Base-by-base conservation (phyloP, 345 rosid species). In the Moricandia moricandioides region DNA sequence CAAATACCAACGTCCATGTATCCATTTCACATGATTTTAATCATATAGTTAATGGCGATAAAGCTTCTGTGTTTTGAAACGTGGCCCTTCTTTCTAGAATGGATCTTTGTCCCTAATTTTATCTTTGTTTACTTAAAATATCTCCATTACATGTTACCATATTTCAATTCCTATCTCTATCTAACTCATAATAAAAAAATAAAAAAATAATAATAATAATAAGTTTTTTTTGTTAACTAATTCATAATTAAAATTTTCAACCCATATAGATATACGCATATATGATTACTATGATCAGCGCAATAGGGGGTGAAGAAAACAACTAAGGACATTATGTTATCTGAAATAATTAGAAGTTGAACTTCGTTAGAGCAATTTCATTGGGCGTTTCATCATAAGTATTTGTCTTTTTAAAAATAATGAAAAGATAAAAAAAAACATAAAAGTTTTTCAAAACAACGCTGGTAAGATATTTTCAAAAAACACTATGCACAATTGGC, bases 61-160 rank as follows among this genome's bases (percentile, higher is more conserved):
- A 78, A 78, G 81, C 69, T 72, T 78, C 33, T 52, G 77, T 29
- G 68, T 65, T 71, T 77, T 34, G 72, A 65, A 66, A 71, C 72
- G 56, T 78, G 81, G 73, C 81, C 72, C 81, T 58, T 59, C 77
- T 71, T 78, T 71, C 81, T 65, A 78, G 60, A 65, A 65, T 71
- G 68, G 77, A 65, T 78, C 68, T 78, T 71, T 78, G 81, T 78
- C 72, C 21, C 43, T 77, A 9, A 27, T 47, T 70, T 57, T 43
- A 26, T 6, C 7, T 43, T 65, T 29, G 29, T 17, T 55, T 63
- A 24, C 65, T 62, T 51, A 13, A 60, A 75, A 33, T 33, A 57
- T 67, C 3, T 60, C 54, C 57, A 27, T 18, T 54, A 54, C 55
- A 60, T 67, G n/a, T 10, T 47, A 39, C 45, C 9, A 11, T 69